phyloP scores from a whole-genome alignment of 192 early-diverging fungal genomes.

The Rhizoclosmatium sp. region DNA sequence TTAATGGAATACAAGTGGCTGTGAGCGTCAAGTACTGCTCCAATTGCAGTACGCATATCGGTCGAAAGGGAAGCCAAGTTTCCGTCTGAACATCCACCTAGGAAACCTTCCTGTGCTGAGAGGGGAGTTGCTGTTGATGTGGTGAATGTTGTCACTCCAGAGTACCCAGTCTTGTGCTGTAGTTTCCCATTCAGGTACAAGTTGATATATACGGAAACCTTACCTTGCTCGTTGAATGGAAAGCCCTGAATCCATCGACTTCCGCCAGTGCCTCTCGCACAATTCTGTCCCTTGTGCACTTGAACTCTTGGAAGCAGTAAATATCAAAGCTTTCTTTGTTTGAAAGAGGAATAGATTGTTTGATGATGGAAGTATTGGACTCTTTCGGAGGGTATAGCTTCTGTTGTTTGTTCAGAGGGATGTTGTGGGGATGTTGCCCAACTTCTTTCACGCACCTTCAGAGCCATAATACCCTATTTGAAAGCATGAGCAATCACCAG shows the following conservation, averaged over 20 bases:
- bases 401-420: background rate
- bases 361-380: too few relatives aligned
- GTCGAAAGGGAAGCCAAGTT: slow-evolving; percentile 3
- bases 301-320: slow-evolving; percentile 83
- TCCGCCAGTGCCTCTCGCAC: slow-evolving; percentile 63
- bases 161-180: slow-evolving; percentile 64
- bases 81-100: background rate
- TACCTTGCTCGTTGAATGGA: slow-evolving; percentile 70
- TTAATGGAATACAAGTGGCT: slow-evolving; percentile 15
- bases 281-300: slow-evolving; percentile 64
- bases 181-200: background rate
- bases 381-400: too few relatives aligned
- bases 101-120: slow-evolving; percentile 75
- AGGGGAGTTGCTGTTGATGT: slow-evolving; percentile 54
- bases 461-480: slow-evolving; percentile 28
- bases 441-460: background rate
- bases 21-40: slow-evolving; percentile 24
- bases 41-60: slow-evolving; percentile 41
- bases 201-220: slow-evolving; percentile 15
- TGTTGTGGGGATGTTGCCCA: background rate
- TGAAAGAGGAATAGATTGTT: too few relatives aligned
- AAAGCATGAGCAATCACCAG: slow-evolving; percentile 1
- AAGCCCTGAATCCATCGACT: slow-evolving; percentile 75
- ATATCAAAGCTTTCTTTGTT: background rate
- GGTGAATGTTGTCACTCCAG: slow-evolving; percentile 72